Conservation (phyloP, 306 rosid species). For the Fragaria nilgerrensis region DNA sequence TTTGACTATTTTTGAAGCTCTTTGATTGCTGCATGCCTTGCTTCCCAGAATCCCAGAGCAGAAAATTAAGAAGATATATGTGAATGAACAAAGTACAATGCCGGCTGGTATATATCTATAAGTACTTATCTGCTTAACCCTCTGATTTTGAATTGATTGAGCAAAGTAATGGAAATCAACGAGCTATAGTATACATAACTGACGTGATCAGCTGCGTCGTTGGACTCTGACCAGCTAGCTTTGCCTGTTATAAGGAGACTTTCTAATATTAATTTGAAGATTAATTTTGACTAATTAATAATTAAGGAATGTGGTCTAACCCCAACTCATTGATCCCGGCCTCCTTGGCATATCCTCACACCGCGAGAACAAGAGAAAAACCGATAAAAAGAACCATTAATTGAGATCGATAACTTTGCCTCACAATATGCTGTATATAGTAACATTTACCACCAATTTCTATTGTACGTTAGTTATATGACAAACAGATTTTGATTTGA, state of each 20-base stretch:
- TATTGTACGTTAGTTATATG: no score
- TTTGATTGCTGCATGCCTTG: neutral
- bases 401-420: no score
- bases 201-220: neutral
- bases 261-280: neutral
- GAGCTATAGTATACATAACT: neutral
- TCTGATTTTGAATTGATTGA: neutral
- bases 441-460: no score
- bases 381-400: no score
- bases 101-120: no score
- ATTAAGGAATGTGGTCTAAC: no score
- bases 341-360: no score
- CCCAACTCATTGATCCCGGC: no score
- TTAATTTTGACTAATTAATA: no score
- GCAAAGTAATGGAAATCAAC: conserved; percentile 5
- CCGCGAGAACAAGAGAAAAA: no score
- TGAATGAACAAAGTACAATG: neutral
- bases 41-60: neutral
- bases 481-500: no score
- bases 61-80: neutral
- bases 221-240: neutral
- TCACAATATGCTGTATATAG: no score
- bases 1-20: neutral
- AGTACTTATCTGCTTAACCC: neutral
- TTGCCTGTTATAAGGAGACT: neutral